Percentiles rank a stretch among this genome's conserved stretches.
Evolutionary conservation across 768 basidiomycete species (phyloP).

Genomic region (Dioszegia hungarica): DNA sequence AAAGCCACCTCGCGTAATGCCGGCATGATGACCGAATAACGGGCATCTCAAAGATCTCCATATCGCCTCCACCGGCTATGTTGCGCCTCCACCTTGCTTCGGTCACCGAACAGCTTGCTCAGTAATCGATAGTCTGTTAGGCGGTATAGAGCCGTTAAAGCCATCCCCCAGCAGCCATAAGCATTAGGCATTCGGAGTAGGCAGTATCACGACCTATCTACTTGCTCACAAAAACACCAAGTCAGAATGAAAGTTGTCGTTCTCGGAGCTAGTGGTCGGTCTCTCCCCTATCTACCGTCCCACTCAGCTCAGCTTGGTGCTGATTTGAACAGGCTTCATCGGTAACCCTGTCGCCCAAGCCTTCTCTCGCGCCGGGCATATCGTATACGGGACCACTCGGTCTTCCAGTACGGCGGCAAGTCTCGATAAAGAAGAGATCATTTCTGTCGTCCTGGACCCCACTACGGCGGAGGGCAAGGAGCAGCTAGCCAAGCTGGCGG

Average conservation of each 20-base stretch:
- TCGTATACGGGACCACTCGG: slow-evolving; percentile 54
- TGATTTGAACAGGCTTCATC: slow-evolving; percentile 49
- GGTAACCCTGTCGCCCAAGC: slow-evolving; percentile 54
- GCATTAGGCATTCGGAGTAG: too few relatives aligned
- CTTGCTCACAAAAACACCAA: too few relatives aligned
- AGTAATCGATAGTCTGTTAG: too few relatives aligned
- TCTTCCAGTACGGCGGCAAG: slow-evolving; percentile 47
- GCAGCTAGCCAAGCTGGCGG: slow-evolving; percentile 16
- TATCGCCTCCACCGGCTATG: too few relatives aligned
- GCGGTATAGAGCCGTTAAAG: too few relatives aligned
- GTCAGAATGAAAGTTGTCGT: slow-evolving; percentile 47
- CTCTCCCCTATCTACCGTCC: background rate
- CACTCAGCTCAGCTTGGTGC: background rate
- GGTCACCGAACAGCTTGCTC: too few relatives aligned
- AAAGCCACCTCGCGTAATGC: too few relatives aligned
- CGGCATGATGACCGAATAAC: too few relatives aligned
- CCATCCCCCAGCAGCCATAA: too few relatives aligned
- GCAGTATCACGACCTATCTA: too few relatives aligned
- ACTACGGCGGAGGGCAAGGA: slow-evolving; percentile 15
- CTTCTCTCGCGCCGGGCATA: slow-evolving; percentile 53
- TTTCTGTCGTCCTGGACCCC: slow-evolving; percentile 46
- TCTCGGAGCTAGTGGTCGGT: slow-evolving; percentile 50
- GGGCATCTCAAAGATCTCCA: too few relatives aligned
- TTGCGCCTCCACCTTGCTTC: too few relatives aligned
- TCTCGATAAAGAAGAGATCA: slow-evolving; percentile 53